Evolutionary conservation across 2,329 filamentous ascomycete species (phyloP), one percentile per base, ranked within the genome.

Genomic region (Fusarium sp.): DNA sequence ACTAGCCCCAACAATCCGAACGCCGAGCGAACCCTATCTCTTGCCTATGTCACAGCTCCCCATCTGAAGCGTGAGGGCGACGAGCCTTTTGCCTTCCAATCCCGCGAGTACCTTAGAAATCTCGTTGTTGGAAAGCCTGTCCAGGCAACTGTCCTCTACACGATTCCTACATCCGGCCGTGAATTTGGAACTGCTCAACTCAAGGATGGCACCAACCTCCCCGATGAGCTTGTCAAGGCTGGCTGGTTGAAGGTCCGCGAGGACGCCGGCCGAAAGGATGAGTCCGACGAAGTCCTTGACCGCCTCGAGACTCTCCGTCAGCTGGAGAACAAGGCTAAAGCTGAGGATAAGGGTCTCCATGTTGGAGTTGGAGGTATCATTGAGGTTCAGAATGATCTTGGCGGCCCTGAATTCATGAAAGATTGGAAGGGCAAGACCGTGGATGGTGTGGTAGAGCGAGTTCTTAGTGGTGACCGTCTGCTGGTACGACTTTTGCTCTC

Each of bases 201-300:
- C 54, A 89, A 91, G 66, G 91, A 93, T 74, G 93, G 93, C 50
- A 88, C 88, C 33, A 84, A 88, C 57, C 81, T 99, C 51, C 94
- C 96, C 18, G 94, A 98, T 69, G 88, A 92, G 67, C 86, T 92
- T 60, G 89, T 98, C 69, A 90, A 93, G 76, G 92, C 94, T 74
- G 96, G 96, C 71, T 97, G 94, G 94, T 83, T 94, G 68, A 97
- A 96, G 82, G 87, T 99, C 63, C 90, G 96, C 69, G 96, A 99
- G 75, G 96, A 99, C 80, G 94, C 95, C 62, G 94, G 94, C 65
- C 91, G 91, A 70, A 96, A 95, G 77, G 94, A 97, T 71, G 94
- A 97, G 62, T 89, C 90, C 3, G 92, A 96, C 60, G 91, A 94
- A 52, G 85, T 91, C 10, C 84, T 86, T 30, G 82, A 89, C 68